A percentile compares a stretch with the other conserved stretches of the same genome.
Evolutionary conservation across 2,329 filamentous ascomycete species (phyloP).

Genomic region (Stachybotrys echinatus): DNA sequence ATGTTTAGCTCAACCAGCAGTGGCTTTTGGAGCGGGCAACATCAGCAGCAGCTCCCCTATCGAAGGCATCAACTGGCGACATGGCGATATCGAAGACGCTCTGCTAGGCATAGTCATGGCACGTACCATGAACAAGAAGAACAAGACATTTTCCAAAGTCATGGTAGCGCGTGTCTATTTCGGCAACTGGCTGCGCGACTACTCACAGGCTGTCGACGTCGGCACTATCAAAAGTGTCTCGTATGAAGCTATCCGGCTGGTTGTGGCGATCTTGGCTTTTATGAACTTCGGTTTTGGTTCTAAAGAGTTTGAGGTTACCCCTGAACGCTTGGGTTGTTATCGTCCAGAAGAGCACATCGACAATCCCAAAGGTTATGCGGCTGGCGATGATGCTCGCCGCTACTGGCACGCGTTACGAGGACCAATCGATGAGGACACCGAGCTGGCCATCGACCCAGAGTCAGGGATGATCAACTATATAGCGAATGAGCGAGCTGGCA

Average conservation of each 20-base stretch:
- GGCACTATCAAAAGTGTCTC: constrained; percentile 23
- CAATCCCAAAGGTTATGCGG: constrained; percentile 74
- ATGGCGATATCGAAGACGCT: constrained; percentile 1
- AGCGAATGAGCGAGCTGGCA: constrained; percentile 66
- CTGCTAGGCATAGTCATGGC: neutral
- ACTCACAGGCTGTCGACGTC: constrained; percentile 72
- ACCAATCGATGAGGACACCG: constrained; percentile 58
- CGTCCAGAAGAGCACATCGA: constrained; percentile 66
- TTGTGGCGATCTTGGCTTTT: constrained; percentile 22
- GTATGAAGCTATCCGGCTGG: constrained; percentile 19
- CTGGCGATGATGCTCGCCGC: constrained; percentile 63
- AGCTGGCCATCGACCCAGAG: constrained; percentile 62
- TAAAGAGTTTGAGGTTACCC: constrained; percentile 73
- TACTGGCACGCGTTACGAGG: constrained; percentile 1
- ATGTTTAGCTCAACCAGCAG: neutral
- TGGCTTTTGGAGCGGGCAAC: constrained; percentile 1
- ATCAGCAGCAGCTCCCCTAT: constrained; percentile 1
- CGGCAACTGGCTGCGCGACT: constrained; percentile 55
- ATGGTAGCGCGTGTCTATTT: constrained; percentile 20
- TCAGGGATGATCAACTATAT: constrained; percentile 98
- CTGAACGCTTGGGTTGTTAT: constrained; percentile 71
- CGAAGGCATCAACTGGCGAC: constrained; percentile 1
- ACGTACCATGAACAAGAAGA: neutral
- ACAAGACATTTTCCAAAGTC: neutral
- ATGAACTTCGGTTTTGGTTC: constrained; percentile 59